Conservation (phyloP, 768 basidiomycete genomes). For the Cantharellus cinnabarinus region DNA sequence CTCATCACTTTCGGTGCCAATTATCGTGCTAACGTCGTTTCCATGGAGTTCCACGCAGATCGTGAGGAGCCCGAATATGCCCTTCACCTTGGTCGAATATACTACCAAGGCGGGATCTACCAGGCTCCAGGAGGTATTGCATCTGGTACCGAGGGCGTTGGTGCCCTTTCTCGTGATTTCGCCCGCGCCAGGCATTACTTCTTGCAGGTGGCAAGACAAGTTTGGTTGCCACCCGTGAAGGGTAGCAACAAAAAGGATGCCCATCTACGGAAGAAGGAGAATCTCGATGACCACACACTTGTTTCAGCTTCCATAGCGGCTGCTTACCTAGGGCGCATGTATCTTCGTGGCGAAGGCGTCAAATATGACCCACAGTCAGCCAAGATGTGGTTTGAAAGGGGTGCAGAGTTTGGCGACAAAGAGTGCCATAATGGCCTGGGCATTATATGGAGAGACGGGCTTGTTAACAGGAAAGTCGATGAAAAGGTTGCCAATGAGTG, state of each 20-base stretch:
- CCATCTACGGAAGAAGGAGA: constrained; percentile 17
- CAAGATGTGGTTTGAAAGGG: constrained; percentile 89
- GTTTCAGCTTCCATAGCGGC: constrained; percentile 61
- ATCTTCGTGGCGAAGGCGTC: constrained; percentile 79
- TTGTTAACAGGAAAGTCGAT: constrained; percentile 48
- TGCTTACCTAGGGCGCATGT: constrained; percentile 84
- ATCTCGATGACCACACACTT: constrained; percentile 33
- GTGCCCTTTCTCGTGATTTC: constrained; percentile 66
- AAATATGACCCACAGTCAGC: constrained; percentile 54
- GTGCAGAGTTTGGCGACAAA: constrained; percentile 55
- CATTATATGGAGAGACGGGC: constrained; percentile 79
- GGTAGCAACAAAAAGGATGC: constrained; percentile 14
- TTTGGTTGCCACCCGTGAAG: constrained; percentile 59
- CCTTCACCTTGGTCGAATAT: constrained; percentile 83
- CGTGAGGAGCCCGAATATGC: constrained; percentile 78
- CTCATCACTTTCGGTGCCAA: background rate
- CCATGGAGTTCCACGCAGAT: constrained; percentile 73
- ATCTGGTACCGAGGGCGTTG: constrained; percentile 84
- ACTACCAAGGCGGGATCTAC: constrained; percentile 90
- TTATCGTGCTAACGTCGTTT: background rate
- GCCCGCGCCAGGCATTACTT: constrained; percentile 67
- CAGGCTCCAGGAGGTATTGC: constrained; percentile 53
- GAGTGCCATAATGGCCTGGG: constrained; percentile 84
- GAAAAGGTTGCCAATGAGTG: constrained; percentile 37
- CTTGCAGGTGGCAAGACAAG: constrained; percentile 52